These are phyloP conservation scores for Ogataea methylovora DNA, from an alignment of 805 yeast genomes.

Conservation along the genomic window DNA sequence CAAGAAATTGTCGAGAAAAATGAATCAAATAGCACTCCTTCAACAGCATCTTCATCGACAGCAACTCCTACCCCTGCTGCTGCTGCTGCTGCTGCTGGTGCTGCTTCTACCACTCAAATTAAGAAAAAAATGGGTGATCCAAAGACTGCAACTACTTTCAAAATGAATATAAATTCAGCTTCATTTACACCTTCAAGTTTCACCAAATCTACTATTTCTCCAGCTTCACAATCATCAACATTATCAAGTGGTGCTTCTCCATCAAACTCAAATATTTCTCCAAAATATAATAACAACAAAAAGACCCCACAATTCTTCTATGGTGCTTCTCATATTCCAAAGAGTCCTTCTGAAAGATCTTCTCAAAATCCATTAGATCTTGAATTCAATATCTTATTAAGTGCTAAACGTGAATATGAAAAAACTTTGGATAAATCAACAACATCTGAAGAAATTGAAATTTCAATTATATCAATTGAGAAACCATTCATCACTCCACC, in stretches of 20 bases:
- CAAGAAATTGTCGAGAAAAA: conserved; percentile 42
- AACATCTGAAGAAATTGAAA: not conserved
- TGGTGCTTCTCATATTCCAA: conserved; percentile 28
- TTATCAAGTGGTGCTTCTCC: conserved; percentile 2
- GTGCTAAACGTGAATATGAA: conserved; percentile 31
- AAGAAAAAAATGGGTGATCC: conserved; percentile 46
- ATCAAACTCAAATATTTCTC: not conserved
- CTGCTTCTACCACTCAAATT: conserved; percentile 4
- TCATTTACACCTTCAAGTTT: conserved; percentile 46
- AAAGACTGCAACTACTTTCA: conserved; percentile 49
- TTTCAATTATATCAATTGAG: conserved; percentile 35
- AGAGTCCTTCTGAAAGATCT: conserved; percentile 7
- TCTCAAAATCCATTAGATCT: conserved; percentile 27
- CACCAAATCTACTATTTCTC: conserved; percentile 1
- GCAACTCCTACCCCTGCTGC: conserved; percentile 6
- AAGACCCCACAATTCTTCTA: conserved; percentile 26
- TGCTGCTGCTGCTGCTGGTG: conserved; percentile 3
- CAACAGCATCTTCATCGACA: conserved; percentile 2
- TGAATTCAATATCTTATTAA: conserved; percentile 46
- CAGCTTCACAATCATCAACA: not conserved
- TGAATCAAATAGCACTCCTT: conserved; percentile 1
- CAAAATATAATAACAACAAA: conserved; percentile 3
- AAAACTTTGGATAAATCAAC: conserved; percentile 18
- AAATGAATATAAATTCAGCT: conserved; percentile 63
- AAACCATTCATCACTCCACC: conserved; percentile 69